A percentile compares a stretch with the other conserved stretches of the same genome.
phyloP scores from a whole-genome alignment of 1,139 yeast genomes.

The Candida tunisiensis region DNA sequence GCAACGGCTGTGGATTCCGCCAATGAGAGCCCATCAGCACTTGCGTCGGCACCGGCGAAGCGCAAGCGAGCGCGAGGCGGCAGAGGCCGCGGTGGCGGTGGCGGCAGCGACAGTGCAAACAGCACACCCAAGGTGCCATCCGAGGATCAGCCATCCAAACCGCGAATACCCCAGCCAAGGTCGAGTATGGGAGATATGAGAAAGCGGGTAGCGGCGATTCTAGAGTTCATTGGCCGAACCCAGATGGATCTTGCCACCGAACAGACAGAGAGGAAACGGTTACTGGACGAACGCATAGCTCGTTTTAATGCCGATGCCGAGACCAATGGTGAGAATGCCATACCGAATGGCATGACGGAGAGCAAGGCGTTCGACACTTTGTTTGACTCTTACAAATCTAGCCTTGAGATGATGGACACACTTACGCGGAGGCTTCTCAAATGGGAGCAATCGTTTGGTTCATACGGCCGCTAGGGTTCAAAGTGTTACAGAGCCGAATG shows the following conservation, averaged over 20 bases:
- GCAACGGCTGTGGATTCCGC: too few relatives aligned
- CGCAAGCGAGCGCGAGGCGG: conserved; percentile 1
- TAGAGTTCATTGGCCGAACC: conserved; percentile 78
- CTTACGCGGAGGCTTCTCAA: conserved; percentile 47
- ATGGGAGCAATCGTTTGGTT: conserved; percentile 69
- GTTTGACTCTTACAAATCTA: conserved; percentile 36
- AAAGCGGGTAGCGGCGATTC: conserved; percentile 72
- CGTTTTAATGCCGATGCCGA: not conserved
- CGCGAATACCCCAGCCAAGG: conserved; percentile 64
- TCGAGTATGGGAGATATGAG: conserved; percentile 68
- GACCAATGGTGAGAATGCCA: conserved; percentile 1
- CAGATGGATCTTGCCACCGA: conserved; percentile 69
- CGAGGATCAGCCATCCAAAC: conserved; percentile 37
- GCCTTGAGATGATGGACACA: conserved; percentile 47
- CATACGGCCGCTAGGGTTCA: conserved; percentile 20
- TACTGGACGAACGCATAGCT: conserved; percentile 16
- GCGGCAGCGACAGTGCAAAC: not conserved
- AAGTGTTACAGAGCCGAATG: too few relatives aligned
- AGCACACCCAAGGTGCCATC: not conserved
- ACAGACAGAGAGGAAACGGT: conserved; percentile 34
- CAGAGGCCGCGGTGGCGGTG: not conserved
- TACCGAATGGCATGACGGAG: conserved; percentile 1
- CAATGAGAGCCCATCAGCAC: too few relatives aligned
- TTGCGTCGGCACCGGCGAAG: not conserved
- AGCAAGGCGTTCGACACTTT: conserved; percentile 16